Percentiles rank a stretch among this genome's conserved stretches.
These are phyloP conservation scores for Chimonanthus salicifolius DNA, from an alignment of 164 flowering plant genomes.

Conservation along the genomic window DNA sequence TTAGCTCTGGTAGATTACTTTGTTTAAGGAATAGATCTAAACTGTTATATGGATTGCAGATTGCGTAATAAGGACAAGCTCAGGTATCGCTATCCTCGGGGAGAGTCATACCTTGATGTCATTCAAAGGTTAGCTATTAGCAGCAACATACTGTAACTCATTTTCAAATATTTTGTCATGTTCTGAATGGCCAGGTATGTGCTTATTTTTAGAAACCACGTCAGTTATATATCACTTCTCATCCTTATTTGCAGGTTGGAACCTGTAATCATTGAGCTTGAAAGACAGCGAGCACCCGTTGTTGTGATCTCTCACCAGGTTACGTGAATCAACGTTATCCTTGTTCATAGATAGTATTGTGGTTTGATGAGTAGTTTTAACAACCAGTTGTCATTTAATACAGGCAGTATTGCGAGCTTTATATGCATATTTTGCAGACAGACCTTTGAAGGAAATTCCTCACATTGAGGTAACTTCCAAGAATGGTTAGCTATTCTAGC, in stretches of 20 bases:
- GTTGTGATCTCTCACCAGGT: slow-evolving; percentile 98
- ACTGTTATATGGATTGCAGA: slow-evolving; percentile 29
- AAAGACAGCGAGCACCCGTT: slow-evolving; percentile 94
- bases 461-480: slow-evolving; percentile 72
- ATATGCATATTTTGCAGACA: slow-evolving; percentile 97
- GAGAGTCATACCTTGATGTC: slow-evolving; percentile 97
- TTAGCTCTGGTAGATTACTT: too few relatives aligned
- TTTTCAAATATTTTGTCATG: too few relatives aligned
- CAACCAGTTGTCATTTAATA: slow-evolving; percentile 3
- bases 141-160: not conserved
- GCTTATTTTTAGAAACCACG: too few relatives aligned
- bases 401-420: slow-evolving; percentile 95
- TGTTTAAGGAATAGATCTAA: too few relatives aligned
- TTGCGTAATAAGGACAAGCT: slow-evolving; percentile 92
- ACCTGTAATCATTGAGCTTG: slow-evolving; percentile 98
- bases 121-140: slow-evolving; percentile 72
- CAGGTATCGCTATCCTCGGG: slow-evolving; percentile 97
- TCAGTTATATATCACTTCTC: not conserved
- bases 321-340: not conserved
- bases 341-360: not conserved
- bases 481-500: too few relatives aligned
- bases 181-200: too few relatives aligned
- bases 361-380: too few relatives aligned
- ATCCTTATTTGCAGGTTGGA: slow-evolving; percentile 59
- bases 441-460: slow-evolving; percentile 93